Conservation (phyloP, 495 filamentous ascomycete genomes). For the Hamigera avellanea region DNA sequence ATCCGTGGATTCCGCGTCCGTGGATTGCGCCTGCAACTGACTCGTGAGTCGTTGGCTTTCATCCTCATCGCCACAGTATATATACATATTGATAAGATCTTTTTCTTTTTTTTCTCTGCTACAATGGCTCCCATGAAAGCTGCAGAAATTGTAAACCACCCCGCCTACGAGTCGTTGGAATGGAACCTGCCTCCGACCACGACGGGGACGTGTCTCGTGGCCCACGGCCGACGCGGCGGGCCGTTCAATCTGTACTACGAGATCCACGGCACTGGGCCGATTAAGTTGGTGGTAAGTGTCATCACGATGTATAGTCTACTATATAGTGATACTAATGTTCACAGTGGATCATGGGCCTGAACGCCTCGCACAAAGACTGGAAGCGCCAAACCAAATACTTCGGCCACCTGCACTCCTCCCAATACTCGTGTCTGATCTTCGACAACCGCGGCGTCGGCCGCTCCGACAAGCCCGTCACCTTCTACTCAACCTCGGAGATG, state of each 20-base stretch:
- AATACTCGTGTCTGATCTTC: constrained; percentile 60
- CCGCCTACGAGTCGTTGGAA: constrained; percentile 38
- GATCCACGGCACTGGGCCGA: constrained; percentile 62
- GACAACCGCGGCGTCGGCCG: constrained; percentile 67
- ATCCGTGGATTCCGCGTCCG: too few relatives aligned
- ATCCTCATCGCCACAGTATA: too few relatives aligned
- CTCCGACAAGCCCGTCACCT: constrained; percentile 56
- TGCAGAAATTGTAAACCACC: constrained; percentile 35
- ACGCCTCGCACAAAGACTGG: constrained; percentile 40
- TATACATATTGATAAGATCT: too few relatives aligned
- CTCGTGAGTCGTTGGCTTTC: too few relatives aligned
- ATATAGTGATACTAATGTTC: constrained; percentile 1
- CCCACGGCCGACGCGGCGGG: constrained; percentile 46
- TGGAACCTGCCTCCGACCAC: constrained; percentile 53
- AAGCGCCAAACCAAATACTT: constrained; percentile 69
- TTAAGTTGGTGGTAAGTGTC: constrained; percentile 57
- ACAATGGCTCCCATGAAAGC: constrained; percentile 28
- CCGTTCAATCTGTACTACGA: constrained; percentile 65
- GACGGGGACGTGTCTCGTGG: constrained; percentile 48
- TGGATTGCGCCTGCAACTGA: too few relatives aligned
- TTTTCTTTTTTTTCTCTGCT: too few relatives aligned
- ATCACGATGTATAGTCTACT: not conserved
- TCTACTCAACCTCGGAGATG: constrained; percentile 36
- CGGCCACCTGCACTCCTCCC: constrained; percentile 48
- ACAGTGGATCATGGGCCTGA: constrained; percentile 22